These are phyloP conservation scores for Apiotrichum montevideense DNA, from an alignment of 1,284 basidiomycete species.

Conservation along the genomic window DNA sequence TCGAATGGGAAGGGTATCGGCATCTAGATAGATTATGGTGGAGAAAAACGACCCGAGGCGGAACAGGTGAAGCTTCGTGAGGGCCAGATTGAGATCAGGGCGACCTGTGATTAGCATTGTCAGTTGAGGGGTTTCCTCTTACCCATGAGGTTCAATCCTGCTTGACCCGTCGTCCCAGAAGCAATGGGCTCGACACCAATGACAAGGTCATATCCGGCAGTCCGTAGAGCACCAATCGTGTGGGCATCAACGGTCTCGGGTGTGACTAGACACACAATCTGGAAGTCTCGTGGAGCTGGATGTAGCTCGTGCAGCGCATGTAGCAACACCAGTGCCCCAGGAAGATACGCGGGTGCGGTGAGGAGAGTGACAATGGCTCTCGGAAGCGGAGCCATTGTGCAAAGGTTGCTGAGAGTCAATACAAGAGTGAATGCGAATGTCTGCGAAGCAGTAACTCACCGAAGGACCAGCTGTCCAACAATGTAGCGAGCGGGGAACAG, in stretches of 20 bases:
- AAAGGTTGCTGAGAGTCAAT: neutral
- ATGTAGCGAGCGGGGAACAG: no score
- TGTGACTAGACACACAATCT: constrained; percentile 85
- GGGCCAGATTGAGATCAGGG: constrained; percentile 79
- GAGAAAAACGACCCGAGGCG: constrained; percentile 72
- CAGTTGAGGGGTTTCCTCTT: constrained; percentile 52
- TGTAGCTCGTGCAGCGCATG: constrained; percentile 77
- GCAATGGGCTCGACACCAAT: constrained; percentile 84
- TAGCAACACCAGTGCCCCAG: constrained; percentile 79
- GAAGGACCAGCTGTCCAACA: no score
- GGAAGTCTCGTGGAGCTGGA: constrained; percentile 59
- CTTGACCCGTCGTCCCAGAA: constrained; percentile 51
- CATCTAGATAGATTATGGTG: constrained; percentile 91
- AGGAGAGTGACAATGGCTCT: constrained; percentile 80
- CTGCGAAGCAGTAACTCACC: no score
- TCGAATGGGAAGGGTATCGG: constrained; percentile 84
- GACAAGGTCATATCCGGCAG: constrained; percentile 69
- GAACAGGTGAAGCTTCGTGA: constrained; percentile 94
- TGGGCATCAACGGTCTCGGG: constrained; percentile 86
- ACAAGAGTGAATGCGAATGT: no score
- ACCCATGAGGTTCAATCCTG: constrained; percentile 76
- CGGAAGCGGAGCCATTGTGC: constrained; percentile 15
- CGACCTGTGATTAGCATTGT: constrained; percentile 58
- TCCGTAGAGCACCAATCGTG: constrained; percentile 71
- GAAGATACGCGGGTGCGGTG: constrained; percentile 83